phyloP scores from a whole-genome alignment of 352 stramenopile species.

The Peronospora belbahrii region DNA sequence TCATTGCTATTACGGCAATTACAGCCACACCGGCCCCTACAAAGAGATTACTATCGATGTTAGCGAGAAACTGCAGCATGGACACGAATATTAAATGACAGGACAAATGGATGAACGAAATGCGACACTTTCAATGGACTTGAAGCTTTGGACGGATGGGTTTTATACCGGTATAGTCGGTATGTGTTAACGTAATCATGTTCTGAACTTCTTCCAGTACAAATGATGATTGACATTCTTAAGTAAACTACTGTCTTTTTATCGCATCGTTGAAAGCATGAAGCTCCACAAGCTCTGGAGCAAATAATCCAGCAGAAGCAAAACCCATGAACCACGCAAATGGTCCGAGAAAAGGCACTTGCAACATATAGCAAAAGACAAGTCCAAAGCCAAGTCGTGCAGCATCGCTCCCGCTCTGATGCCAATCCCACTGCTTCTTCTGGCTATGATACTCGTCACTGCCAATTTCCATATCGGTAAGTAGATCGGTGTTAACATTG shows the following conservation, averaged over 20 bases:
- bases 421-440: slow-evolving; percentile 34
- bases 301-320: slow-evolving; percentile 46
- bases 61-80: slow-evolving; percentile 46
- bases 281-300: slow-evolving; percentile 57
- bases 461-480: slow-evolving; percentile 26
- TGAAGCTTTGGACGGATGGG: too few species aligned
- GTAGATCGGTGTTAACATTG: slow-evolving; percentile 27
- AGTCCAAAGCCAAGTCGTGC: slow-evolving; percentile 60
- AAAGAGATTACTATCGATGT: slow-evolving; percentile 44
- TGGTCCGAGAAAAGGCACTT: slow-evolving; percentile 51
- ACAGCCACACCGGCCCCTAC: slow-evolving; percentile 48
- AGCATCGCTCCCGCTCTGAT: slow-evolving; percentile 51
- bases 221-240: too few species aligned
- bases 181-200: too few species aligned
- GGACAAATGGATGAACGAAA: too few species aligned
- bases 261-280: slow-evolving; percentile 67
- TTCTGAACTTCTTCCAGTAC: too few species aligned
- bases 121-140: too few species aligned
- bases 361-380: slow-evolving; percentile 49
- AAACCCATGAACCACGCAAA: slow-evolving; percentile 71
- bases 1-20: slow-evolving; percentile 39
- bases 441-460: slow-evolving; percentile 22
- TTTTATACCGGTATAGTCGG: not conserved
- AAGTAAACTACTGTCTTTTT: too few species aligned
- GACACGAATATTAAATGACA: too few species aligned